These are phyloP conservation scores for Entomortierella parvispora DNA, from an alignment of 192 early-diverging fungal genomes.

Conservation along the genomic window DNA sequence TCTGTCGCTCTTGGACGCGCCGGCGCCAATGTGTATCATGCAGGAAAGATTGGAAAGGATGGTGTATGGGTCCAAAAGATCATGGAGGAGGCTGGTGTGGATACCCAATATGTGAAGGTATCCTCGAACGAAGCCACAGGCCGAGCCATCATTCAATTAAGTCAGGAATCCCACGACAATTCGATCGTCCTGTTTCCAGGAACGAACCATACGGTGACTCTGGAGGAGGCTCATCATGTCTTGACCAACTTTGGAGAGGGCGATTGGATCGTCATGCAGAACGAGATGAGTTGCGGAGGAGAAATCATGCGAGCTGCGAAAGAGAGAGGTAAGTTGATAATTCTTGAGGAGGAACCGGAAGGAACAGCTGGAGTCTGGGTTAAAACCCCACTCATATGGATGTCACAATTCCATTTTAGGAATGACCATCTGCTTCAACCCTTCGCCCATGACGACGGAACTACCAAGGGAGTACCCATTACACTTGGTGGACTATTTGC, in stretches of 20 bases:
- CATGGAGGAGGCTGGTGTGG: conserved; percentile 71
- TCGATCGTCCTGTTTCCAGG: conserved; percentile 87
- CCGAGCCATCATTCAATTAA: conserved; percentile 88
- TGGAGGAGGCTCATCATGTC: conserved; percentile 58
- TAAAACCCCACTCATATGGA: too few relatives aligned
- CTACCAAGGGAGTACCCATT: conserved; percentile 60
- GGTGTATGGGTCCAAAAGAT: conserved; percentile 79
- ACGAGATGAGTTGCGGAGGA: conserved; percentile 82
- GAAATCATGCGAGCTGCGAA: conserved; percentile 69
- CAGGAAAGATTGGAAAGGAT: conserved; percentile 86
- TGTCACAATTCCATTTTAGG: conserved; percentile 54
- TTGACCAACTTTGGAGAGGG: conserved; percentile 63
- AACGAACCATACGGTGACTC: conserved; percentile 71
- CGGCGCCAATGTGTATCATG: conserved; percentile 73
- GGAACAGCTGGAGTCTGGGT: too few relatives aligned
- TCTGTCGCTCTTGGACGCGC: conserved; percentile 85
- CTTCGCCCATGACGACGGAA: conserved; percentile 75
- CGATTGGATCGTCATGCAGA: conserved; percentile 89
- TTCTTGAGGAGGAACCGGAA: too few relatives aligned
- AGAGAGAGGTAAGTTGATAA: conserved; percentile 63
- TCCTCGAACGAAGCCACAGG: conserved; percentile 73
- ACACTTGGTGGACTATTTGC: conserved; percentile 75
- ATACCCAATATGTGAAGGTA: conserved; percentile 67
- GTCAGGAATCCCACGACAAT: conserved; percentile 77
- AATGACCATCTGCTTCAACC: conserved; percentile 84